These are phyloP conservation scores for Mycena vulgaris DNA, from an alignment of 768 basidiomycete genomes.

Conservation along the genomic window DNA sequence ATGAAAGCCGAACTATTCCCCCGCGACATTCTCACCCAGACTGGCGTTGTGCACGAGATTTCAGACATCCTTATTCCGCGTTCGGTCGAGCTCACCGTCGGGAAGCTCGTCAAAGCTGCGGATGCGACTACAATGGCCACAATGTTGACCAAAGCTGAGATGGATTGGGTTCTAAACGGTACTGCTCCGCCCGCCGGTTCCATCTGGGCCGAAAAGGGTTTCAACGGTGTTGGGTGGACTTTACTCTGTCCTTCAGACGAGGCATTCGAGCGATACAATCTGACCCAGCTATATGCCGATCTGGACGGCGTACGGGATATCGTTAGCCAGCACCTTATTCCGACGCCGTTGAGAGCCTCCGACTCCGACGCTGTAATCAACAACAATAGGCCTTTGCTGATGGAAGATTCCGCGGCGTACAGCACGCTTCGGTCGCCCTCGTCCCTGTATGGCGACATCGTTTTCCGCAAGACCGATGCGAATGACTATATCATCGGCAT, in stretches of 20 bases:
- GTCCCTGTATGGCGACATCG: slow-evolving; percentile 85
- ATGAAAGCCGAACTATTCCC: slow-evolving; percentile 73
- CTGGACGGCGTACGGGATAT: slow-evolving; percentile 67
- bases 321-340: slow-evolving; percentile 85
- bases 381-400: slow-evolving; percentile 80
- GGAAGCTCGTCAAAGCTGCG: slow-evolving; percentile 92
- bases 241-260: slow-evolving; percentile 93
- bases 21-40: slow-evolving; percentile 84
- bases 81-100: slow-evolving; percentile 86
- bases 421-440: slow-evolving; percentile 79
- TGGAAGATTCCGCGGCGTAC: slow-evolving; percentile 83
- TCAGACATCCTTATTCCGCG: slow-evolving; percentile 90
- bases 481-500: slow-evolving; percentile 76
- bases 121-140: slow-evolving; percentile 92
- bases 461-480: slow-evolving; percentile 72
- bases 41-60: slow-evolving; percentile 93
- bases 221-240: slow-evolving; percentile 81
- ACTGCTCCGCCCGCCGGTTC: slow-evolving; percentile 82
- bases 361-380: slow-evolving; percentile 57
- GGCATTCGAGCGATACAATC: slow-evolving; percentile 90
- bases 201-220: slow-evolving; percentile 68
- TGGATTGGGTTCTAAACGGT: slow-evolving; percentile 94
- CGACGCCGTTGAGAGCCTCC: slow-evolving; percentile 51
- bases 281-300: slow-evolving; percentile 80
- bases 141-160: slow-evolving; percentile 85